A percentile compares a stretch with the other conserved stretches of the same genome.
Conservation (phyloP, 106 monocot species). For the Dioscorea alata region DNA sequence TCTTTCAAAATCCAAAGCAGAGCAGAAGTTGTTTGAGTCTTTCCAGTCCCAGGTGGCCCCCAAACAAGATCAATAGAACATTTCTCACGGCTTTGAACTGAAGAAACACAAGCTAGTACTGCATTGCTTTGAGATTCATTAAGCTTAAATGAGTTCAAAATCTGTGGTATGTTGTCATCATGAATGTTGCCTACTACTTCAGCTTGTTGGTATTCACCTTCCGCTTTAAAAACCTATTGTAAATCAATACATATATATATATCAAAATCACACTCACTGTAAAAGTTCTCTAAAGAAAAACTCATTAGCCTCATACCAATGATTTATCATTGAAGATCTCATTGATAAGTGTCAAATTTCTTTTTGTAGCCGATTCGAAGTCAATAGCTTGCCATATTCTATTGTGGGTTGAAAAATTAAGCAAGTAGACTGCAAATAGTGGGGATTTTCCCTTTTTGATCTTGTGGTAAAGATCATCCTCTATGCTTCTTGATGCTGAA, state of each 20-base stretch:
- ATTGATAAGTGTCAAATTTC: slow-evolving; percentile 1
- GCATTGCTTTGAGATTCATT: slow-evolving; percentile 44
- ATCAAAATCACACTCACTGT: neutral
- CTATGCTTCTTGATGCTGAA: neutral
- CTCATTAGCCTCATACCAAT: neutral
- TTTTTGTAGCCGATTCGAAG: neutral
- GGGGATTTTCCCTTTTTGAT: neutral
- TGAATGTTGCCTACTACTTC: neutral
- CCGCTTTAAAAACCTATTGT: neutral
- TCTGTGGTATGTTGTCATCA: neutral
- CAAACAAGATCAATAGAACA: slow-evolving; percentile 49
- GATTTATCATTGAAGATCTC: neutral
- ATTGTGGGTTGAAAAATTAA: slow-evolving; percentile 21
- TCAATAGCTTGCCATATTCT: slow-evolving; percentile 17
- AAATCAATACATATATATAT: neutral
- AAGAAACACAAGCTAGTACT: slow-evolving; percentile 19
- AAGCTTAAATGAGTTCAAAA: slow-evolving; percentile 1
- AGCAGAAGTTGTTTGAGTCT: slow-evolving; percentile 46
- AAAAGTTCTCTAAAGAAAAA: neutral
- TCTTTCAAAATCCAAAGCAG: slow-evolving; percentile 24
- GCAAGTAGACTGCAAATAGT: slow-evolving; percentile 18
- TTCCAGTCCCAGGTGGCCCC: slow-evolving; percentile 92
- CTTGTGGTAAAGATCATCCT: neutral
- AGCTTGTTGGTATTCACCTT: neutral
- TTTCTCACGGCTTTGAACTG: neutral